Base-by-base conservation (phyloP, 2,329 filamentous ascomycete genomes). In the Epichloe baconii region DNA sequence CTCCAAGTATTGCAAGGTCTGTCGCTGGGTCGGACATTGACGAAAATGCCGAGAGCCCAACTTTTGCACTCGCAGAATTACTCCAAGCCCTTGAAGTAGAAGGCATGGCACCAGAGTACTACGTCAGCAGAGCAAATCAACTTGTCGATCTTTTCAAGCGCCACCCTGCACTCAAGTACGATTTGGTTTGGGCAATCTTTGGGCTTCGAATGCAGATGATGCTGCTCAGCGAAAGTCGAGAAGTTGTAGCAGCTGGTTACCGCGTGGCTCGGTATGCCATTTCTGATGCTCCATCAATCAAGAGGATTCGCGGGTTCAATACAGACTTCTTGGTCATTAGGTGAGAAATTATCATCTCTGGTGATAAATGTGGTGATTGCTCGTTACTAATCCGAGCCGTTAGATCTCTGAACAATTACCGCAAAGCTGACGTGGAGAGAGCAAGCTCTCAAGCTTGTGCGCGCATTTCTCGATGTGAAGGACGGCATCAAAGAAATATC, bases 91-190 rank as follows among this genome's bases (percentile, higher is more conserved):
- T 98, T 40, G 93, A 98, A 65, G 77, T 84, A 12, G 86, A 89
- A 63, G 88, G 87, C 26, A 87, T 96, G 82, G 79, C 82, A 43
- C 84, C 91, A 0, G 93, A 97, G 67, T 96, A 95, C 69, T 98
- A 98, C 63, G 91, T 98, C 49, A 87, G 86, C 53, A 82, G 88
- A 55, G 89, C 89, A 26, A 98, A 98, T 64, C 86, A 81, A 56
- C 75, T 98, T 8, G 93, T 97, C n/a, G 87, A 94, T 55, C 75
- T 98, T n/a, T 95, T 98, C 70, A 95, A 91, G 66, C 79, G 88
- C 49, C 82, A 97, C 66, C 88, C 89, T 1, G 91, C 88, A 1
- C 76, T 98, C 52, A 98, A 98, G 64, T 96, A 97, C 65, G 94
- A 98, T 66, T 72, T 98, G 47, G 90, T 88, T 1, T 98, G 93